These are phyloP conservation scores for Hevea brasiliensis DNA, from an alignment of 345 rosid genomes.

Conservation along the genomic window DNA sequence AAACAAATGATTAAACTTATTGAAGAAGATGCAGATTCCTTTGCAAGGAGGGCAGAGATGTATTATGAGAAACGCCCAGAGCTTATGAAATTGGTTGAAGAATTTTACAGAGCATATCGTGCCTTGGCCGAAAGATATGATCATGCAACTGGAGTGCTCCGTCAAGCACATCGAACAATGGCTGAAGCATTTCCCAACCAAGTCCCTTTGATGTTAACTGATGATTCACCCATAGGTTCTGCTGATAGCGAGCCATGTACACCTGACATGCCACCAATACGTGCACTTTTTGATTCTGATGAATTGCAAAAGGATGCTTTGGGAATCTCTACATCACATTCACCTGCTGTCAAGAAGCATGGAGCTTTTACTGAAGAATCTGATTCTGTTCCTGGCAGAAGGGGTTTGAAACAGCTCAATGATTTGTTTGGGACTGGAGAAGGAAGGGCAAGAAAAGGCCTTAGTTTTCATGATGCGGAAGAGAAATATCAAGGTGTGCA, in stretches of 20 bases:
- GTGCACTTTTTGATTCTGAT: slow-evolving; percentile 51
- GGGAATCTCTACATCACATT: slow-evolving; percentile 49
- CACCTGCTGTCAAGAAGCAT: slow-evolving; percentile 49
- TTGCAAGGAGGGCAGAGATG: slow-evolving; percentile 99
- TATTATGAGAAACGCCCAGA: slow-evolving; percentile 97
- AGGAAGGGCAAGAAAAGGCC: slow-evolving; percentile 73
- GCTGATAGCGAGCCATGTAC: slow-evolving; percentile 66
- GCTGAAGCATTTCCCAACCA: slow-evolving; percentile 95
- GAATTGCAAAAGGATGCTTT: slow-evolving; percentile 62
- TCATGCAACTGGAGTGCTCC: slow-evolving; percentile 89
- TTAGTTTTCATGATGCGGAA: slow-evolving; percentile 62
- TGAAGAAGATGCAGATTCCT: slow-evolving; percentile 99
- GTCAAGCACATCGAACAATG: slow-evolving; percentile 91
- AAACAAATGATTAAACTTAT: slow-evolving; percentile 95
- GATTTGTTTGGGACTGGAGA: slow-evolving; percentile 47
- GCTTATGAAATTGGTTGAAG: slow-evolving; percentile 96
- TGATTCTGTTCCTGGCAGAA: slow-evolving; percentile 44
- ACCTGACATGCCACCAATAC: slow-evolving; percentile 59
- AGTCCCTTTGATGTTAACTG: slow-evolving; percentile 57
- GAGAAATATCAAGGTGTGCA: slow-evolving; percentile 37
- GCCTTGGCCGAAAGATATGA: slow-evolving; percentile 98
- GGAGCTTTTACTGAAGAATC: slow-evolving; percentile 68
- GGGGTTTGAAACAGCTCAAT: slow-evolving; percentile 57
- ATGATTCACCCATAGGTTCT: slow-evolving; percentile 62
- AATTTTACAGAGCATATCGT: slow-evolving; percentile 95